Evolutionary conservation across 805 yeast genomes (phyloP).

Genomic region (Priceomyces carsonii): DNA sequence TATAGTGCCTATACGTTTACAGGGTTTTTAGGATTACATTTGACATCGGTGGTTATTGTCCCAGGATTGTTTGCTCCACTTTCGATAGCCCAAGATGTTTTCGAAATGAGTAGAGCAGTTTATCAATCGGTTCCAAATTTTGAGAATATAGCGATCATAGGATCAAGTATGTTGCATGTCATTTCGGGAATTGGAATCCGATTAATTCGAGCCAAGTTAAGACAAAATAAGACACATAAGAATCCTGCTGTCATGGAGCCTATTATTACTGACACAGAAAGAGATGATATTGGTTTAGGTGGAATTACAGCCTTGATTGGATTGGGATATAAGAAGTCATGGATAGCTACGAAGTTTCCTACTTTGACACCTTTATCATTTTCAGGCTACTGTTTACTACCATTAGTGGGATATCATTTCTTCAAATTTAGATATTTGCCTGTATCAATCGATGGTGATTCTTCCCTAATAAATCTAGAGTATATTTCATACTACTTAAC

Average conservation of each 20-base stretch:
- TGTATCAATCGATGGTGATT: slow-evolving; percentile 60
- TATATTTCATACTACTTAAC: slow-evolving; percentile 45
- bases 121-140: slow-evolving; percentile 53
- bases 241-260: slow-evolving; percentile 14
- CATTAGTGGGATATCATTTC: slow-evolving; percentile 48
- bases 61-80: slow-evolving; percentile 49
- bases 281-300: slow-evolving; percentile 58
- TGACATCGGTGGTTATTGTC: slow-evolving; percentile 50
- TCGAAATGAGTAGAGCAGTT: slow-evolving; percentile 60
- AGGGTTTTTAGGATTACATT: slow-evolving; percentile 58
- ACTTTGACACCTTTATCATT: slow-evolving; percentile 55
- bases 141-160: slow-evolving; percentile 51
- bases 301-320: slow-evolving; percentile 61
- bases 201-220: slow-evolving; percentile 29
- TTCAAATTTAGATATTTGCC: slow-evolving; percentile 52
- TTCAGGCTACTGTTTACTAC: slow-evolving; percentile 57
- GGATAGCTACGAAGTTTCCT: slow-evolving; percentile 45
- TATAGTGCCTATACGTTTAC: slow-evolving; percentile 61
- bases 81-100: slow-evolving; percentile 49
- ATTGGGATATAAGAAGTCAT: slow-evolving; percentile 50
- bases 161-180: slow-evolving; percentile 50
- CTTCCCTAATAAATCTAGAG: slow-evolving; percentile 53
- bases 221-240: slow-evolving; percentile 1
- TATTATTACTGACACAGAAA: slow-evolving; percentile 29
- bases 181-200: slow-evolving; percentile 52